These are phyloP conservation scores for Penicillium samsonianum DNA, from an alignment of 495 filamentous ascomycete genomes.

Conservation along the genomic window DNA sequence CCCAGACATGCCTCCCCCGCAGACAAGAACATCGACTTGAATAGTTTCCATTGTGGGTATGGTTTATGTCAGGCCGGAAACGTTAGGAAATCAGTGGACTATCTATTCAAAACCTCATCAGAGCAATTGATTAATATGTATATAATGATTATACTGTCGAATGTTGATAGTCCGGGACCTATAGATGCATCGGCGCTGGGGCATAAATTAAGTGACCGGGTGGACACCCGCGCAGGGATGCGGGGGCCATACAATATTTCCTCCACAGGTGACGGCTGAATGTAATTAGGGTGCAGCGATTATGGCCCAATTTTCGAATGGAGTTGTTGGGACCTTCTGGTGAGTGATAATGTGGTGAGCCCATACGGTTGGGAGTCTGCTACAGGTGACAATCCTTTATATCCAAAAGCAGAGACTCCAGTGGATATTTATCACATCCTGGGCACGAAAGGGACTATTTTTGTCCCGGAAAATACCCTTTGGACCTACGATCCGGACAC, in stretches of 20 bases:
- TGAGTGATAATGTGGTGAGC: constrained; percentile 13
- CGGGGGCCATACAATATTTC: background rate
- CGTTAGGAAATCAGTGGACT: background rate
- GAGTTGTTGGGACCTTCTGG: constrained; percentile 16
- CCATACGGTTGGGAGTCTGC: constrained; percentile 22
- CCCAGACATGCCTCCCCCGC: constrained; percentile 36
- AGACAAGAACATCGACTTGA: constrained; percentile 29
- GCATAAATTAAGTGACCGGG: constrained; percentile 7
- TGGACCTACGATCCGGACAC: constrained; percentile 12
- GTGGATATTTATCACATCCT: constrained; percentile 19
- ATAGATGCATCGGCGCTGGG: constrained; percentile 3
- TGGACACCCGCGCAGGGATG: background rate
- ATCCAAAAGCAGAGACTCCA: constrained; percentile 7
- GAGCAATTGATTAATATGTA: background rate
- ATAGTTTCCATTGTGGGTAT: constrained; percentile 22
- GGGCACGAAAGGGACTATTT: constrained; percentile 14
- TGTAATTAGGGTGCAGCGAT: constrained; percentile 10
- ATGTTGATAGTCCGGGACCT: background rate
- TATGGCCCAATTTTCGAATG: constrained; percentile 16
- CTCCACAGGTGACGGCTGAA: background rate
- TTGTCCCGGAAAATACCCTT: constrained; percentile 6
- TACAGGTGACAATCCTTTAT: constrained; percentile 18
- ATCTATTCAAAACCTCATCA: background rate
- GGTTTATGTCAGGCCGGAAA: background rate
- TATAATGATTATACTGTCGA: background rate